Evolutionary conservation across 1,284 basidiomycete genomes (phyloP), one percentile per base, ranked within the genome.

Genomic region (Laetiporus sulphureus): DNA sequence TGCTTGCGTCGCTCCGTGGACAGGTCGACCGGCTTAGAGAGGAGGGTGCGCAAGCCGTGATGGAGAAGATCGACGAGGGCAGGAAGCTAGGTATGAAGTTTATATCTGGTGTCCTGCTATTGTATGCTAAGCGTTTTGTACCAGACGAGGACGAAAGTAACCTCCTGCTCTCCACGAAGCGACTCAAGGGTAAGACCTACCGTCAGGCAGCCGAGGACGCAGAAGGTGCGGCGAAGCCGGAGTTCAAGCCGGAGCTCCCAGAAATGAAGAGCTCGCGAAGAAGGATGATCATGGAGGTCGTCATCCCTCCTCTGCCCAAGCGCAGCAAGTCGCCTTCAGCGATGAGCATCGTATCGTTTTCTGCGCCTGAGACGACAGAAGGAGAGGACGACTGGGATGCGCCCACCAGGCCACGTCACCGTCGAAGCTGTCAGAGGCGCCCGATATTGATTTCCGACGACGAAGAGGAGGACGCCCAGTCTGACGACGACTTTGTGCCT

Each of bases 121-220:
- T 13, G 20, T 34, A 12, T 34, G n/a, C 45, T 47, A 45, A 50
- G 38, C 22, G n/a, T n/a, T 37, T 22, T 29, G 34, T 32, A 44
- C 21, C 44, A 73, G 70, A 67, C 50, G 69, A 71, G 45, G 67
- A 70, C 47, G 68, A 69, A 29, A 65, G 70, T 4, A 64, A 69
- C 12, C 61, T 66, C 18, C 68, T 75, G 32, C 68, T 72, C 1
- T 65, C 67, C 3, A 75, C 76, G 13, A 90, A 87, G 55, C 75
- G 87, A 19, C 66, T 88, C 32, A 84, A 80, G 56, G 88, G 87
- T 35, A 83, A 79, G 58, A 67, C 72, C 5, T 85, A 84, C 56
- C 73, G 75, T 32, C 70, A 81, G 16, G 75, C 75, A 16, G 74
- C 65, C 2, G 68, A 54, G 56, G 12, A 29, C 8, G 15, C 29